Evolutionary conservation across 257 asterid genomes (phyloP), one percentile per base, ranked within the genome.

Genomic region (Solanum dulcamara): DNA sequence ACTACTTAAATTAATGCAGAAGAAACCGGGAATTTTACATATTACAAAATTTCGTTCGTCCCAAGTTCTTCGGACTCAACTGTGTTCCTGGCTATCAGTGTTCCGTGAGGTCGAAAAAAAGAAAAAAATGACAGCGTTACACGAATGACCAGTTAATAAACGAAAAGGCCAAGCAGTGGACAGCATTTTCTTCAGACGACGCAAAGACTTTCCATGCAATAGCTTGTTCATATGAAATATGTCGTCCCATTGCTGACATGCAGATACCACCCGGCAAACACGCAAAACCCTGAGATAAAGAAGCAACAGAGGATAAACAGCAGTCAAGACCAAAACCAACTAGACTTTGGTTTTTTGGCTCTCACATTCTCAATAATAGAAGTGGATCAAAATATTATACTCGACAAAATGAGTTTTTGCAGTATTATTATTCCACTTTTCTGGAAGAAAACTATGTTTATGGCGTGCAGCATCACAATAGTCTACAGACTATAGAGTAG

Each of bases 231-330:
- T 90, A 97, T 0, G 99, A 93, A 35, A 92, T 89, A n/a, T 93
- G 98, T 6, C 99, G 97, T 5, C 99, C 99, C 99, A 97, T 97
- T 11, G 98, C 94, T 62, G 99, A 97, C 92, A 92, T 87, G 91
- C 99, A 95, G 51, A 97, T 88, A 5, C 99, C 99, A 44, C 96
- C 98, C 0, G 99, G 96, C 91, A 97, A 87, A 89, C 89, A 92
- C 0, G 97, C 88, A 28, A 88, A 93, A 48, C 99, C 99, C 99
- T 97, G 89, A 30, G 83, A 59, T 57, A 28, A 48, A 11, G 57
- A 28, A 40, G 28, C 26, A 68, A 66, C 3, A 35, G 9, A 22
- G 6, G 53, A 3, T 9, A 51, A 51, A 51, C 10, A 62, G 3
- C 14, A 81, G 53, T 83, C 24, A 83, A 81, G n/a, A 44, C 42